These are phyloP conservation scores for Avena eriantha DNA, from an alignment of 176 grass and related monocot genomes.

Conservation along the genomic window DNA sequence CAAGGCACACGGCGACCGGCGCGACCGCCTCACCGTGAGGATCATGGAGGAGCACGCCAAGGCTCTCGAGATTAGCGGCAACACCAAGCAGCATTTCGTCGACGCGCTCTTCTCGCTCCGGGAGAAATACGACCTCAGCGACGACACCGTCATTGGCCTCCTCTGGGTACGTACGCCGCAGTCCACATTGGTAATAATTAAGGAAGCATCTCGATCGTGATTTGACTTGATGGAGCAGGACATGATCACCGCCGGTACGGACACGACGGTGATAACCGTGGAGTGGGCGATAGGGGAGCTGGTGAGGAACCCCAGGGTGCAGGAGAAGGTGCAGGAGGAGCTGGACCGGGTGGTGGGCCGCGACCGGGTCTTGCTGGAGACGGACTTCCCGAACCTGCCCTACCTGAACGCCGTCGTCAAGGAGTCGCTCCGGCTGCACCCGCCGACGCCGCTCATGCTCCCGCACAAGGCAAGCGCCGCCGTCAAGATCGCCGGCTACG, in stretches of 20 bases:
- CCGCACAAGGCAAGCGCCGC: slow-evolving; percentile 45
- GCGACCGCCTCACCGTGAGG: slow-evolving; percentile 26
- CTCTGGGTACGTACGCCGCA: not conserved
- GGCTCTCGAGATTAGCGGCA: not conserved
- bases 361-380: slow-evolving; percentile 47
- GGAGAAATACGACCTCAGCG: not conserved
- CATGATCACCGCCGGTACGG: slow-evolving; percentile 66
- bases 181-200: not conserved
- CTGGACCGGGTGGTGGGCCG: slow-evolving; percentile 49
- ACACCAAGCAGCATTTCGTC: slow-evolving; percentile 20
- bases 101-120: slow-evolving; percentile 20
- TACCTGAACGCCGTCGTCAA: slow-evolving; percentile 60
- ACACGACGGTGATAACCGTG: slow-evolving; percentile 63
- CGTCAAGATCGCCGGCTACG: slow-evolving; percentile 55
- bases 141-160: slow-evolving; percentile 28
- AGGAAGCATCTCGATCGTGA: not conserved
- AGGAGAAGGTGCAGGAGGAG: slow-evolving; percentile 56
- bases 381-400: slow-evolving; percentile 52
- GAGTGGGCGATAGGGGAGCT: slow-evolving; percentile 71
- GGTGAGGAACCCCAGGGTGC: slow-evolving; percentile 46
- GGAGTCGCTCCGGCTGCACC: slow-evolving; percentile 67
- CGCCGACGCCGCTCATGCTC: slow-evolving; percentile 55
- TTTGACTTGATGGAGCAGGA: slow-evolving; percentile 40
- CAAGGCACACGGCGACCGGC: not conserved
- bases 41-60: slow-evolving; percentile 35